phyloP scores from a whole-genome alignment of 495 filamentous ascomycete genomes.

The Tirmania nivea region DNA sequence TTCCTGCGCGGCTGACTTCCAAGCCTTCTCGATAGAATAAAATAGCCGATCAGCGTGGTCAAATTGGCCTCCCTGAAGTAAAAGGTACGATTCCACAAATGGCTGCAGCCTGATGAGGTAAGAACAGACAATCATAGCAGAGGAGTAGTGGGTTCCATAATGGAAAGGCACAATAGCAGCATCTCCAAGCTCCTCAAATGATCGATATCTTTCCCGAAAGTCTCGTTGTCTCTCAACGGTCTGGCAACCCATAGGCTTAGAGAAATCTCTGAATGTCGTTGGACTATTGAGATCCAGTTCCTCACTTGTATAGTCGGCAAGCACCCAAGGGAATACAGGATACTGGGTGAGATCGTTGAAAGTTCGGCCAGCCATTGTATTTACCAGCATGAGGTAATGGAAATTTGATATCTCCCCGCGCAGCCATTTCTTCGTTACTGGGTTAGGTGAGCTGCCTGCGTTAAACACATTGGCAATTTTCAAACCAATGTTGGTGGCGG shows the following conservation, averaged over 20 bases:
- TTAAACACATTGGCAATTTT: conserved; percentile 94
- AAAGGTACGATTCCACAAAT: conserved; percentile 87
- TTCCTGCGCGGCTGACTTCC: conserved; percentile 69
- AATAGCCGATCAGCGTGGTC: conserved; percentile 92
- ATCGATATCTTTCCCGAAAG: conserved; percentile 62
- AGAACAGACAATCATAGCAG: conserved; percentile 93
- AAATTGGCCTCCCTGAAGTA: conserved; percentile 91
- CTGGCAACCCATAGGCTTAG: conserved; percentile 95
- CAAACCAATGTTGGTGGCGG: conserved; percentile 56
- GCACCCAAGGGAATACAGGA: conserved; percentile 91
- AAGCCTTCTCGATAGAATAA: conserved; percentile 77
- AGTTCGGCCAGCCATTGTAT: conserved; percentile 87
- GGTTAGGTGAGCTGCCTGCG: conserved; percentile 37
- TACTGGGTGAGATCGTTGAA: conserved; percentile 98
- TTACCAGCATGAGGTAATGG: conserved; percentile 94
- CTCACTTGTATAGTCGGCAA: conserved; percentile 92
- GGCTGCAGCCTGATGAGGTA: conserved; percentile 89
- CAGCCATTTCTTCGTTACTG: conserved; percentile 75
- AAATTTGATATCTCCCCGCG: conserved; percentile 95
- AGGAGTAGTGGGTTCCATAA: conserved; percentile 96
- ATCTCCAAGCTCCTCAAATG: conserved; percentile 81
- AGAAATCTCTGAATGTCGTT: conserved; percentile 67
- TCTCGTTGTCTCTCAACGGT: conserved; percentile 47
- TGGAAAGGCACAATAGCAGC: conserved; percentile 62
- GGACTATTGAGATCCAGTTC: conserved; percentile 73